Conservation (phyloP, 176 grass and related monocot genomes). For the Zoysia pacifica region DNA sequence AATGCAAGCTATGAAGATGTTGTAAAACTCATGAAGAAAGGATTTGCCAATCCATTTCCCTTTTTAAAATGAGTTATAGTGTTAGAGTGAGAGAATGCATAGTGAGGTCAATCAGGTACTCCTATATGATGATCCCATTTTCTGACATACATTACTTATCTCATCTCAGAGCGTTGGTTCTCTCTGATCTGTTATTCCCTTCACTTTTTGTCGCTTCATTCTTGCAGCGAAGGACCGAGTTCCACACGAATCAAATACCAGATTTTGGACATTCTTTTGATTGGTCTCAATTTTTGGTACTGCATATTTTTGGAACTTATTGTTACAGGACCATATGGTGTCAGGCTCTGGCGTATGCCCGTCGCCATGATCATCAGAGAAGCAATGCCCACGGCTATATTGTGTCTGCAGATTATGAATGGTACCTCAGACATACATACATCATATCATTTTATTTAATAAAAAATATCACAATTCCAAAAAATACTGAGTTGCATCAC, state of each 20-base stretch:
- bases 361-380: not conserved
- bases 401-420: not conserved
- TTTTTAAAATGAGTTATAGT: not conserved
- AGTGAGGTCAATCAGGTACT: fast-evolving
- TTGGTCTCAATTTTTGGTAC: not conserved
- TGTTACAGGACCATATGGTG: not conserved
- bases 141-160: not conserved
- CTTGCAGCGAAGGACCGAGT: not conserved
- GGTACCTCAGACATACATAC: not conserved
- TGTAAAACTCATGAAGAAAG: not conserved
- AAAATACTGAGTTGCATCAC: not conserved
- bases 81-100: not conserved
- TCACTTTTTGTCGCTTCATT: not conserved
- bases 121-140: not conserved
- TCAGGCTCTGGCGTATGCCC: not conserved
- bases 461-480: not conserved
- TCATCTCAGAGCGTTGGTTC: not conserved
- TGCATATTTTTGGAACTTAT: not conserved
- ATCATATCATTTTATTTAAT: not conserved
- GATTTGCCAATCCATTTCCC: conserved; percentile 13
- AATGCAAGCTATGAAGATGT: conserved; percentile 24
- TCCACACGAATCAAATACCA: not conserved
- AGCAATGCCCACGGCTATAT: not conserved
- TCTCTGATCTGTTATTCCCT: not conserved
- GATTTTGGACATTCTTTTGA: not conserved